These are phyloP conservation scores for Aeschynomene evenia DNA, from an alignment of 306 rosid species.

Conservation along the genomic window DNA sequence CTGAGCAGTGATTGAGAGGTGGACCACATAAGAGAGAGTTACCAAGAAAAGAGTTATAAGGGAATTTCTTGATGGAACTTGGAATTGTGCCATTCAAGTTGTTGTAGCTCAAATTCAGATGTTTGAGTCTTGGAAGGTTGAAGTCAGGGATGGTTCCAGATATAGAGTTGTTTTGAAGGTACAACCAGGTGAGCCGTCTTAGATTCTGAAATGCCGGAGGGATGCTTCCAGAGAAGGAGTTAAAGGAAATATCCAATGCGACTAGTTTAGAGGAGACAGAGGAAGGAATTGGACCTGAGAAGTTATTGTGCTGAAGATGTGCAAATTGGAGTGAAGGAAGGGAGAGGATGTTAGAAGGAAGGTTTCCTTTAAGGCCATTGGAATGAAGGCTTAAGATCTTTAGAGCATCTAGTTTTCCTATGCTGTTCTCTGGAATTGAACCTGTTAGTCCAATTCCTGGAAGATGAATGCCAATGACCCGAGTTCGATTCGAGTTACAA, in stretches of 20 bases:
- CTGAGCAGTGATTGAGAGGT: slow-evolving; percentile 56
- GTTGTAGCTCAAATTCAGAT: slow-evolving; percentile 65
- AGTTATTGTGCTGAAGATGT: slow-evolving; percentile 62
- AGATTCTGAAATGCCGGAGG: slow-evolving; percentile 60
- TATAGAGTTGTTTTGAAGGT: slow-evolving; percentile 60
- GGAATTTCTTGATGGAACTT: slow-evolving; percentile 51
- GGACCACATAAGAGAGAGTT: slow-evolving; percentile 65
- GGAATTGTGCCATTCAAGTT: slow-evolving; percentile 72
- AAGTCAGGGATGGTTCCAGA: slow-evolving; percentile 68
- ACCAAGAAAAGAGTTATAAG: slow-evolving; percentile 60
- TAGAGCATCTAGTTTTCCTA: slow-evolving; percentile 67
- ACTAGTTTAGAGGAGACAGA: slow-evolving; percentile 53
- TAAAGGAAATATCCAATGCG: slow-evolving; percentile 59
- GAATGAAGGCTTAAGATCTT: slow-evolving; percentile 67
- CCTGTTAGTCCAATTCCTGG: slow-evolving; percentile 70
- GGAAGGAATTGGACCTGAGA: slow-evolving; percentile 65
- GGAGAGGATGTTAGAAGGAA: slow-evolving; percentile 66
- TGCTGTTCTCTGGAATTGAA: slow-evolving; percentile 52
- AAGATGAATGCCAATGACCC: slow-evolving; percentile 61
- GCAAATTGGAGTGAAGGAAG: slow-evolving; percentile 61
- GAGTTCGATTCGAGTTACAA: slow-evolving; percentile 47
- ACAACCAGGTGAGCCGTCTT: slow-evolving; percentile 54
- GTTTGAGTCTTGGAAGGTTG: slow-evolving; percentile 52
- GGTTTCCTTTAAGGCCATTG: slow-evolving; percentile 59
- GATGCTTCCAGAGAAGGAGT: slow-evolving; percentile 62